A percentile compares a stretch with the other conserved stretches of the same genome.
Evolutionary conservation across 2,329 filamentous ascomycete genomes (phyloP).

Genomic region (Fusarium secorum): DNA sequence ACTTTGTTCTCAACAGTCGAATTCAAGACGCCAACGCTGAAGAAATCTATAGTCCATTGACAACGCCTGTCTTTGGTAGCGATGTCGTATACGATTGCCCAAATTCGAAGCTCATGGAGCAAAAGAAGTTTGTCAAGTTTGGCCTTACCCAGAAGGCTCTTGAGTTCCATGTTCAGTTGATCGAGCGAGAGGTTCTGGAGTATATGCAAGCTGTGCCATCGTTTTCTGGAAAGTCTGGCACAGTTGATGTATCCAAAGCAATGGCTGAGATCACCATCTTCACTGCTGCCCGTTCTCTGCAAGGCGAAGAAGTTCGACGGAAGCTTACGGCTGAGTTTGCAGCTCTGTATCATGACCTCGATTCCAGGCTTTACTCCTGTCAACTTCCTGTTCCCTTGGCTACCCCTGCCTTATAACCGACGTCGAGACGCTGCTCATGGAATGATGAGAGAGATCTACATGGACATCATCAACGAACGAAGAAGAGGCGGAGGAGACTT

Average conservation of each 20-base stretch:
- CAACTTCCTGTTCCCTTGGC: constrained; percentile 85
- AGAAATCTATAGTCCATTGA: constrained; percentile 61
- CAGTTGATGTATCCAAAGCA: constrained; percentile 68
- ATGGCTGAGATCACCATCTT: constrained; percentile 83
- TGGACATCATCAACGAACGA: constrained; percentile 72
- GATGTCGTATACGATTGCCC: constrained; percentile 87
- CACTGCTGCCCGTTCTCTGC: constrained; percentile 78
- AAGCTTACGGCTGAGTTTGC: constrained; percentile 77
- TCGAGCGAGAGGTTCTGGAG: constrained; percentile 71
- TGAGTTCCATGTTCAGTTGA: constrained; percentile 72
- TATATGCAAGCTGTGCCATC: constrained; percentile 66
- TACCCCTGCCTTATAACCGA: constrained; percentile 78
- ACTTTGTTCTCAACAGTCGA: constrained; percentile 65
- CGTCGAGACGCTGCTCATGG: constrained; percentile 74
- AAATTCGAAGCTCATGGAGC: constrained; percentile 86
- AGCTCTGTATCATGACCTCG: constrained; percentile 79
- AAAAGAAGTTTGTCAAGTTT: constrained; percentile 84
- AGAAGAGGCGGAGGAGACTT: constrained; percentile 55
- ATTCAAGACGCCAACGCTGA: constrained; percentile 61
- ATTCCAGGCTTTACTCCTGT: constrained; percentile 76
- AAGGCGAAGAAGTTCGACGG: constrained; percentile 77
- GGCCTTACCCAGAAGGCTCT: constrained; percentile 72
- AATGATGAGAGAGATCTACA: constrained; percentile 75
- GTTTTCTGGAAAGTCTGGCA: constrained; percentile 68
- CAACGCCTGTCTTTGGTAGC: constrained; percentile 71